Conservation (phyloP, 2,329 filamentous ascomycete species). For the Rutstroemia sp. region DNA sequence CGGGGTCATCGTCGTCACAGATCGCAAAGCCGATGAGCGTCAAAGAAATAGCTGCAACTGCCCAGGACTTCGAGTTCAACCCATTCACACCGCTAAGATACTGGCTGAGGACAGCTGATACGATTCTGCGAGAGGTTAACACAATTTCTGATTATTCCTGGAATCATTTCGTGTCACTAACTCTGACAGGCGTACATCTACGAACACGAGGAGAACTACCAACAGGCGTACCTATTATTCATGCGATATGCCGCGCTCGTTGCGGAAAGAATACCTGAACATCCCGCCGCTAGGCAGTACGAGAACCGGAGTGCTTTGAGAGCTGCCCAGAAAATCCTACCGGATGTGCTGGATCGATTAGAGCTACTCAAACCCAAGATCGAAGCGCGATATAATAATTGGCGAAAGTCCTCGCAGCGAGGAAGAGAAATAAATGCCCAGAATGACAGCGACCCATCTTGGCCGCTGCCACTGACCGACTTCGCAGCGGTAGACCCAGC, state of each 20-base stretch:
- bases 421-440: conserved; percentile 25
- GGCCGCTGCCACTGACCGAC: conserved; percentile 10
- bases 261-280: conserved; percentile 63
- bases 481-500: conserved; percentile 52
- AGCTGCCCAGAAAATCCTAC: conserved; percentile 53
- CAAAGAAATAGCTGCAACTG: conserved; percentile 68
- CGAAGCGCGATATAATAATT: conserved; percentile 61
- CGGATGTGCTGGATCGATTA: conserved; percentile 46
- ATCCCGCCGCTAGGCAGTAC: conserved; percentile 66
- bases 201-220: conserved; percentile 74
- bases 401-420: conserved; percentile 45
- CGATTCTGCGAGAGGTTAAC: conserved; percentile 70
- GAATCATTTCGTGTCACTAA: conserved; percentile 5
- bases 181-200: conserved; percentile 68
- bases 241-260: conserved; percentile 85
- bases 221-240: conserved; percentile 85
- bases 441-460: conserved; percentile 8
- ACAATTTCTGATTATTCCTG: not conserved
- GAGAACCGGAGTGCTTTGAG: conserved; percentile 47
- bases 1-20: conserved; percentile 19
- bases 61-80: conserved; percentile 76
- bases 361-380: conserved; percentile 77
- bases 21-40: conserved; percentile 54
- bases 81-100: conserved; percentile 66
- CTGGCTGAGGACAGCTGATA: conserved; percentile 76